Conservation (phyloP, 495 filamentous ascomycete genomes). For the Chlorociboria aeruginascens region DNA sequence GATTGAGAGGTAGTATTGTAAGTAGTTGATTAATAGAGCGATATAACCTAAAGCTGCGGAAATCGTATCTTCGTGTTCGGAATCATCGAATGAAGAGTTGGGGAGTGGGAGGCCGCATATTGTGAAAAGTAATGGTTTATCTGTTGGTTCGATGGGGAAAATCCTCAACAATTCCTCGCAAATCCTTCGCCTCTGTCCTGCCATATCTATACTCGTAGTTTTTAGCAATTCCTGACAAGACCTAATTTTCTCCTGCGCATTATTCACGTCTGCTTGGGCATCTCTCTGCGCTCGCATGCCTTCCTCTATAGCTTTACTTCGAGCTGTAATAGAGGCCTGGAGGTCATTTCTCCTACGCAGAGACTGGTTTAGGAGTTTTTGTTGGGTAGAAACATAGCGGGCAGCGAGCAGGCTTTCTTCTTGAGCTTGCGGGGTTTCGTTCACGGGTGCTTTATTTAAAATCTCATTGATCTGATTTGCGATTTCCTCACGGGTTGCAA, state of each 20-base stretch:
- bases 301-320: constrained; percentile 51
- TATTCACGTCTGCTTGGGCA: constrained; percentile 40
- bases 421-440: constrained; percentile 48
- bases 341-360: constrained; percentile 49
- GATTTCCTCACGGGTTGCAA: constrained; percentile 63
- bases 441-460: constrained; percentile 35
- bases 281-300: constrained; percentile 47
- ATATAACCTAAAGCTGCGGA: constrained; percentile 77
- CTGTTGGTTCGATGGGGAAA: constrained; percentile 65
- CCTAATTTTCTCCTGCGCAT: constrained; percentile 46
- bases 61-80: constrained; percentile 47
- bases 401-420: constrained; percentile 49
- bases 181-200: constrained; percentile 74
- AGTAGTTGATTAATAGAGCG: constrained; percentile 59
- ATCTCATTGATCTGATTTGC: constrained; percentile 67
- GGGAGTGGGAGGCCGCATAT: constrained; percentile 67
- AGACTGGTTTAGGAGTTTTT: constrained; percentile 47
- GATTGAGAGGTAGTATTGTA: constrained; percentile 73
- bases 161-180: constrained; percentile 68
- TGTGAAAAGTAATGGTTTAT: constrained; percentile 54
- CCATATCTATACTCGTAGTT: constrained; percentile 47
- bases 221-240: constrained; percentile 40
- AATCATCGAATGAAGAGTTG: constrained; percentile 54
- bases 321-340: constrained; percentile 47
- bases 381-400: constrained; percentile 49